Conservation (phyloP, 1,139 yeast species). For the Pichia sp. region DNA sequence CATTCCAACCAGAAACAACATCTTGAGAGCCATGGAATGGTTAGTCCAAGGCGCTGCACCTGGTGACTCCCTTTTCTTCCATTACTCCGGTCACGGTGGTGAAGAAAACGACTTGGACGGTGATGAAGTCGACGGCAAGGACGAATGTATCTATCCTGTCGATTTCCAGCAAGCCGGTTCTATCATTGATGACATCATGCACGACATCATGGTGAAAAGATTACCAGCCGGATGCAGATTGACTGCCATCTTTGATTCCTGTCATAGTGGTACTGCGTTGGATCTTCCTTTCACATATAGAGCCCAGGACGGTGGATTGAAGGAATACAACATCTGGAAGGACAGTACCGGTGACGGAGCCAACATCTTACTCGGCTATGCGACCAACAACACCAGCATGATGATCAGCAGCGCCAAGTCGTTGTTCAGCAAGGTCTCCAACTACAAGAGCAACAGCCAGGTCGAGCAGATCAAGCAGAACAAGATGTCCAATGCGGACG, state of each 20-base stretch:
- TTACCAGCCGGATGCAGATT: conserved; percentile 81
- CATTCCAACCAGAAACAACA: conserved; percentile 76
- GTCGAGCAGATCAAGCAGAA: conserved; percentile 44
- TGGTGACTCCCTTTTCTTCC: conserved; percentile 84
- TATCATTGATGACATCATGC: conserved; percentile 83
- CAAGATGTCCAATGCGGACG: conserved; percentile 88
- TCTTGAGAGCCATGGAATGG: conserved; percentile 90
- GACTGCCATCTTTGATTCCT: conserved; percentile 88
- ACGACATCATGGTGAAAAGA: conserved; percentile 74
- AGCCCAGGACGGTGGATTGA: conserved; percentile 79
- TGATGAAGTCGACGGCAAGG: conserved; percentile 88
- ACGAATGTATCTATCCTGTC: conserved; percentile 88
- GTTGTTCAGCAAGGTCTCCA: conserved; percentile 46
- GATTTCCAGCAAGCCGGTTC: conserved; percentile 64
- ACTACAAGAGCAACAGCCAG: conserved; percentile 31
- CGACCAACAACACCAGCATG: conserved; percentile 64
- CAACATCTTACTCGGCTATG: conserved; percentile 69
- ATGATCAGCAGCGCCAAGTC: conserved; percentile 48
- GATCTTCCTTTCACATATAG: conserved; percentile 90
- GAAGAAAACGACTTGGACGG: conserved; percentile 77
- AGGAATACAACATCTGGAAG: conserved; percentile 85
- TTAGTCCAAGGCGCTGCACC: conserved; percentile 78
- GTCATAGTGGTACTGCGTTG: conserved; percentile 91
- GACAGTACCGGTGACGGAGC: conserved; percentile 81
- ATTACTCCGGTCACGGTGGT: conserved; percentile 95